Evolutionary conservation across 768 basidiomycete species (phyloP).

Genomic region (Naganishia kalamii): DNA sequence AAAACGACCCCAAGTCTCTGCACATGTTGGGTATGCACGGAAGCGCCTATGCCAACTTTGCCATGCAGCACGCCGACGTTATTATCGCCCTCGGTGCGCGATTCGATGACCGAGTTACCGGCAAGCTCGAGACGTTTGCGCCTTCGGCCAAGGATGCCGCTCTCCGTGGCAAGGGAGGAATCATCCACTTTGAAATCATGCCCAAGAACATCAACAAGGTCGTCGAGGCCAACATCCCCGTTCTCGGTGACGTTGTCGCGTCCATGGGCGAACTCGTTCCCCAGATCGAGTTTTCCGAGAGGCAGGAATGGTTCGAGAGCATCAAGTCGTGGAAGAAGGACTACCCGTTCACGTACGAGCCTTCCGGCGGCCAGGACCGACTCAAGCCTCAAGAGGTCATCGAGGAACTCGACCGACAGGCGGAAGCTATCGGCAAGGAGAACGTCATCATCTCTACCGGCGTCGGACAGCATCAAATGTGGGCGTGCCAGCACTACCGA

Average conservation of each 20-base stretch:
- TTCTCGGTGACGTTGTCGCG: conserved; percentile 85
- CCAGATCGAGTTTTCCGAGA: conserved; percentile 55
- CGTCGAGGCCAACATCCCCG: conserved; percentile 83
- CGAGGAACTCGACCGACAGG: conserved; percentile 77
- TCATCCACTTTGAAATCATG: conserved; percentile 98
- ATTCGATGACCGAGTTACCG: conserved; percentile 97
- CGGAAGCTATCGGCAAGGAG: conserved; percentile 59
- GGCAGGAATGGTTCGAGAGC: conserved; percentile 74
- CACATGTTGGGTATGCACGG: conserved; percentile 99
- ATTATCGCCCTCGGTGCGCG: conserved; percentile 94
- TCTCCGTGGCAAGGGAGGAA: conserved; percentile 76
- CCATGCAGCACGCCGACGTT: conserved; percentile 95
- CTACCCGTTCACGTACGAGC: conserved; percentile 83
- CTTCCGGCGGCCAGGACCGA: conserved; percentile 56
- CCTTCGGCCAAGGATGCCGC: conserved; percentile 85
- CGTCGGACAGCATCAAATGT: conserved; percentile 99
- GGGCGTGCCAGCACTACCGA: conserved; percentile 89
- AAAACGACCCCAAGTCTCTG: conserved; percentile 72
- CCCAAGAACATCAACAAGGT: conserved; percentile 99
- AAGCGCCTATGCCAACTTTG: conserved; percentile 90
- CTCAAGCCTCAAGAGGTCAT: conserved; percentile 98
- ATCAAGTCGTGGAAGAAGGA: conserved; percentile 76
- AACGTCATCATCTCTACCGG: conserved; percentile 85
- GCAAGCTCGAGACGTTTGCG: conserved; percentile 79
- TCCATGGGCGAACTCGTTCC: conserved; percentile 79